phyloP scores from a whole-genome alignment of 345 rosid species.

The Arabidopsis thaliana region TAIR10.1 NC_003070.9:5948501-5949000 shows the following conservation, averaged over 20 bases:
- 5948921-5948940: constrained; percentile 72
- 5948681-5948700: constrained; percentile 72
- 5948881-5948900: constrained; percentile 33
- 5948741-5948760: constrained; percentile 76
- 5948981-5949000: constrained; percentile 47
- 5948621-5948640: constrained; percentile 91
- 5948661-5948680: constrained; percentile 58
- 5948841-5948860: constrained; percentile 61
- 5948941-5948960: constrained; percentile 48
- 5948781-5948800: constrained; percentile 86
- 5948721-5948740: constrained; percentile 55
- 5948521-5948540: constrained; percentile 55
- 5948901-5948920: constrained; percentile 40
- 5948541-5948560: constrained; percentile 50
- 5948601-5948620: constrained; percentile 94
- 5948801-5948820: constrained; percentile 62
- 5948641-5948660: constrained; percentile 60
- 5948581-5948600: constrained; percentile 69
- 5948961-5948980: constrained; percentile 39
- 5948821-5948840: constrained; percentile 48
- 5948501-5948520: constrained; percentile 23
- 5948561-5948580: constrained; percentile 52
- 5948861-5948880: constrained; percentile 49
- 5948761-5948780: constrained; percentile 98
- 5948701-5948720: constrained; percentile 81